Percentiles rank a stretch among this genome's conserved stretches.
phyloP scores from a whole-genome alignment of 331 rosid genomes.

The Quercus lobata region DNA sequence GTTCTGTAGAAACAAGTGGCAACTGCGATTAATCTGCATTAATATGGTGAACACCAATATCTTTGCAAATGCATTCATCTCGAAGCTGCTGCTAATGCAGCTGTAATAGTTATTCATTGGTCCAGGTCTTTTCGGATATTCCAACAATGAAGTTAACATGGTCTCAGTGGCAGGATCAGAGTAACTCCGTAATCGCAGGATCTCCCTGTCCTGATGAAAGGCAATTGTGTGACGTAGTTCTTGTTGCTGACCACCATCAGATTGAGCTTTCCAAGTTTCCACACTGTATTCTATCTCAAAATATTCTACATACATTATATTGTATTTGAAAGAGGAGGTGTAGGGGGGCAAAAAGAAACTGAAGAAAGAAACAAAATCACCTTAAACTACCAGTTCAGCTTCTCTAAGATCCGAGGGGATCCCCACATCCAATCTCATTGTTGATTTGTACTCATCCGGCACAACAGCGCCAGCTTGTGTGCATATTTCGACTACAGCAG shows the following conservation, averaged over 20 bases:
- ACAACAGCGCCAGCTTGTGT: constrained; percentile 86
- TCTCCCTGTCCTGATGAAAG: not conserved
- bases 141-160: not conserved
- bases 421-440: constrained; percentile 92
- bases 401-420: constrained; percentile 68
- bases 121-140: not conserved
- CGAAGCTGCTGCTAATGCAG: too few relatives aligned
- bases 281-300: constrained; percentile 5
- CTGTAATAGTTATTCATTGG: too few relatives aligned
- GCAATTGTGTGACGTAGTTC: not conserved
- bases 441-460: constrained; percentile 73
- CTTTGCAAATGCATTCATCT: too few relatives aligned
- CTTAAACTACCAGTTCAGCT: constrained; percentile 96
- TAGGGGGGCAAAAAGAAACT: not conserved
- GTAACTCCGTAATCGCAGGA: not conserved
- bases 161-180: not conserved
- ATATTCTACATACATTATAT: constrained; percentile 12
- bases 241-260: not conserved
- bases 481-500: constrained; percentile 86
- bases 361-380: not conserved
- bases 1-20: too few relatives aligned
- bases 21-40: too few relatives aligned
- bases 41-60: too few relatives aligned
- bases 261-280: not conserved
- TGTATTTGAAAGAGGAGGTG: not conserved